Base-by-base conservation (phyloP, 2,329 filamentous ascomycete genomes). In the Cladosporium sp. region DNA sequence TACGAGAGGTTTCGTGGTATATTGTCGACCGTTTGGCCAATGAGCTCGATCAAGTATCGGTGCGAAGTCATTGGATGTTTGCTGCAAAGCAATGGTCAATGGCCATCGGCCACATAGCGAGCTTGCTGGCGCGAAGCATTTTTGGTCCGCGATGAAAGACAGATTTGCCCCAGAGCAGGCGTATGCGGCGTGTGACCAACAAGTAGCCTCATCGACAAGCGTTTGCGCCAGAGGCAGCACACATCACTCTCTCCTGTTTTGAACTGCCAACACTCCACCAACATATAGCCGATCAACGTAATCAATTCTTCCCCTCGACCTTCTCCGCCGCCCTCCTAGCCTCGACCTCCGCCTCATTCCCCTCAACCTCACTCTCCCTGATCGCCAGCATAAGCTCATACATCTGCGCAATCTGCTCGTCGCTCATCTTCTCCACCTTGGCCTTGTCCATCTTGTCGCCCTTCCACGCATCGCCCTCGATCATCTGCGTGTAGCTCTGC, bases 361-460 rank as follows among this genome's bases (percentile, higher is more conserved):
- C 82, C 60, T 80, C 79, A 26, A 80, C 72, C 12, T 82, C 82
- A 67, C 81, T 79, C 70, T 84, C 83, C 66, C 83, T 80, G 63
- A 97, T 96, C 2, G 91, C 87, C 77, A 91, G 86, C 92, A 97
- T 96, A 65, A 99, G 82, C 76, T 98, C 94, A 75, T 97, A 97
- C 71, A 99, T 81, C 78, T 99, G 95, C 1, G 89, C 91, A 62
- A 98, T 83, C 80, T 99, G 95, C 77, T 72, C 78, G 96, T 93
- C 93, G 77, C 91, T 98, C 92, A 98, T 91, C 79, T 97, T 97
- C 67, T 92, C 89, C 65, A 98, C 82, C 79, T 97, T 97, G 0
- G 81, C 83, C 71, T 87, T 86, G 69, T 98, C 94, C 77, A 98
- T 84, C 77, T 89, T 94, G 69, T 92, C 91, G 1, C 90, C 94